Base-by-base conservation (phyloP, 2,329 filamentous ascomycete species). In the Claviceps humidiphila region DNA sequence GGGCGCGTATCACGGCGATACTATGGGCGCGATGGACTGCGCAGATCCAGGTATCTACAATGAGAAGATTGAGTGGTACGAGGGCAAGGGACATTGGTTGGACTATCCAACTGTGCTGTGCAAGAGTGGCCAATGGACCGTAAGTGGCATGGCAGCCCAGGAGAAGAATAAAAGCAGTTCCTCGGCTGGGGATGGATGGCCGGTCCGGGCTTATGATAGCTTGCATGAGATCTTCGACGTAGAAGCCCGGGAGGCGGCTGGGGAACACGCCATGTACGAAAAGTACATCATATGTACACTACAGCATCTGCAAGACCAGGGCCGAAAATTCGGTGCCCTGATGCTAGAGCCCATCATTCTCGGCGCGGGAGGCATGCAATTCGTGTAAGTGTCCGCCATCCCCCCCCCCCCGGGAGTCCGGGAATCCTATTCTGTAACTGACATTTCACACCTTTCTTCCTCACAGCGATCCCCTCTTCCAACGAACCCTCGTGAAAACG, bases 1-100 rank as follows among this genome's bases (percentile, higher is more conserved):
- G 62, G 87, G 87, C 0, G 86, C 84, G 58, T 94, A 94, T 60
- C 89, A 94, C 59, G 89, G 88, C 1, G 89, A 94, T 61, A 94
- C 88, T 0, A 89, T 94, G 47, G 88, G 88, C 0, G 87, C 86
- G 0, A 93, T 94, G 89, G 87, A 93, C 64, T 86, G 82, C 51
- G 81, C 85, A 0, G 87, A 93, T 61, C 87, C 88, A 0, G 83
- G 79, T 38, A 78, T 79, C 0, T 94, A 77, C 64, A 94, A 94
- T 60, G 78, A 88, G 59, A 88, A 88, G 63, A 84, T 90, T 0
- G 87, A 93, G 61, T 94, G 88, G 88, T 94, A 94, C 62, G 71
- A 80, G 54, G 87, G 86, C 0, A 81, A 81, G 47, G 88, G 89
- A 0, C 77, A 81, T 61, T 94, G 89, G 89, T 84, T 93, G 51